phyloP scores from a whole-genome alignment of 176 grass and related monocot genomes.

The Triticum urartu region DNA sequence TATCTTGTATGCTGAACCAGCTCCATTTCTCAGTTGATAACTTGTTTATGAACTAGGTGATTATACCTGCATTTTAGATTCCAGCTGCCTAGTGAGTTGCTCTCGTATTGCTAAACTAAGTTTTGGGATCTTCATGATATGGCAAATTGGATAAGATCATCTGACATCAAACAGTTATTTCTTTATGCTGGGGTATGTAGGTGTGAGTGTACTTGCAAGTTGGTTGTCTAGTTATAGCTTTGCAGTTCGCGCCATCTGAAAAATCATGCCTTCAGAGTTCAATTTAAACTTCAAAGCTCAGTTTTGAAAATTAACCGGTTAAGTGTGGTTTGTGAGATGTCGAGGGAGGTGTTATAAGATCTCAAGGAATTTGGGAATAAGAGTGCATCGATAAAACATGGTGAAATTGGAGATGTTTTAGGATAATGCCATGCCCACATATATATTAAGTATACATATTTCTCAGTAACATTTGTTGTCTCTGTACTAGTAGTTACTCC shows the following conservation, averaged over 20 bases:
- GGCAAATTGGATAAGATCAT: neutral
- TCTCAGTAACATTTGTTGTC: neutral
- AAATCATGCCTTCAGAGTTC: neutral
- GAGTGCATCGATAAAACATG: neutral
- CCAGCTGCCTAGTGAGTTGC: neutral
- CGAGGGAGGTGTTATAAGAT: neutral
- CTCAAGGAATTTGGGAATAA: neutral
- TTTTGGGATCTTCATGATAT: conserved; percentile 3
- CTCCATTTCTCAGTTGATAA: neutral
- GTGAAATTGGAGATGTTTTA: neutral
- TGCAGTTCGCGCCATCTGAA: neutral
- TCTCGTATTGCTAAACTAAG: neutral
- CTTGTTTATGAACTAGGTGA: neutral
- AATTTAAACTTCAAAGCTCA: neutral
- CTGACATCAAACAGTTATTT: neutral
- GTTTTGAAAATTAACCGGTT: neutral
- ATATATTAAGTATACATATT: conserved; percentile 5
- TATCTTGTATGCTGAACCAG: conserved; percentile 2
- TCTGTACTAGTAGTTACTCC: neutral
- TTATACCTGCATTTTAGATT: neutral
- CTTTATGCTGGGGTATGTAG: neutral
- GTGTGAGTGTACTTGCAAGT: neutral
- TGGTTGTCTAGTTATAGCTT: neutral
- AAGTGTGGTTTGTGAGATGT: neutral
- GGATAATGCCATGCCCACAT: neutral